Conservation (phyloP, 169 alveolate genomes). For the Eimeria necatrix region DNA sequence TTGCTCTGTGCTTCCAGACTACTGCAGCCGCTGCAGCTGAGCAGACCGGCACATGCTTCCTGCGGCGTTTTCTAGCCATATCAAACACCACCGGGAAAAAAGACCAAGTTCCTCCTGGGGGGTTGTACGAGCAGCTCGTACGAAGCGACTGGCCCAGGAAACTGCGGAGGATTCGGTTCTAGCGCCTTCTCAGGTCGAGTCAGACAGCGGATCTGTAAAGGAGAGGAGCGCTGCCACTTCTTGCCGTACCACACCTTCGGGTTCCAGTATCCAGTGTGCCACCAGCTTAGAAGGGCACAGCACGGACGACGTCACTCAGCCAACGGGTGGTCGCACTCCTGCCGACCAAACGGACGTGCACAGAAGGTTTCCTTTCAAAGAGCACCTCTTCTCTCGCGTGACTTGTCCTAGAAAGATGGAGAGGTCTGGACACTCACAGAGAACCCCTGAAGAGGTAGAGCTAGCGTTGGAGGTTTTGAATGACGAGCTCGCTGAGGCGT, state of each 20-base stretch:
- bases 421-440: conserved; percentile 38
- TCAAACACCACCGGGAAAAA: neutral
- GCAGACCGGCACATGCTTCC: conserved; percentile 65
- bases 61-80: neutral
- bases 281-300: no score
- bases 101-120: neutral
- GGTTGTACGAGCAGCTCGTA: neutral
- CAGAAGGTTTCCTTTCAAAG: neutral
- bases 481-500: conserved; percentile 80
- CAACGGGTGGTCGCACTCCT: no score
- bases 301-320: no score
- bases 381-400: neutral
- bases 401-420: conserved; percentile 32
- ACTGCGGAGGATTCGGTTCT: neutral
- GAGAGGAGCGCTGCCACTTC: no score
- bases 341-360: neutral
- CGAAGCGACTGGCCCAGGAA: conserved; percentile 50
- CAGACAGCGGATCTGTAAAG: neutral
- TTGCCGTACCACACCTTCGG: no score
- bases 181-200: neutral
- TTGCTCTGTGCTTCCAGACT: no score
- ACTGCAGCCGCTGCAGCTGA: neutral
- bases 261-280: no score
- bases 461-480: conserved; percentile 73
- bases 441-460: conserved; percentile 79